Evolutionary conservation across 306 rosid species (phyloP).

Genomic region (Cucumis melo): DNA sequence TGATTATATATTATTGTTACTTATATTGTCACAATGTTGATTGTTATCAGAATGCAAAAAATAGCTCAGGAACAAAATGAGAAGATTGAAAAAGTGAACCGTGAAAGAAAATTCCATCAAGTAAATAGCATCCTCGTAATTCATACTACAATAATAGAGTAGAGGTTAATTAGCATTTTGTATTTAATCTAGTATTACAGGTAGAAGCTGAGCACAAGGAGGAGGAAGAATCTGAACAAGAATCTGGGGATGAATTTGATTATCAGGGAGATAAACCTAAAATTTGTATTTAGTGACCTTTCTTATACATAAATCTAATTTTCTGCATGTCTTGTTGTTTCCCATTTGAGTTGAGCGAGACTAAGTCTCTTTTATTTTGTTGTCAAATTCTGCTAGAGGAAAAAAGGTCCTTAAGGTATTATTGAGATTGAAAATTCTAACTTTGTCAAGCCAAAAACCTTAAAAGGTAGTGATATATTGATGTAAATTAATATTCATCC

Average conservation of each 20-base stretch:
- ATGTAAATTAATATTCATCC: conserved; percentile 37
- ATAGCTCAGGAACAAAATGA: too few species aligned
- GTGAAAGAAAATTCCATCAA: too few species aligned
- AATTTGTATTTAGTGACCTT: conserved; percentile 18
- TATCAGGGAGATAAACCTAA: conserved; percentile 10
- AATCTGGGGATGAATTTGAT: conserved; percentile 43
- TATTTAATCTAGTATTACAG: conserved; percentile 26
- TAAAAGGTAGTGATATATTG: conserved; percentile 64
- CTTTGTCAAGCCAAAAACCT: conserved; percentile 54
- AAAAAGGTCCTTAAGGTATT: conserved; percentile 86
- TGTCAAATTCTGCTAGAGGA: conserved; percentile 31
- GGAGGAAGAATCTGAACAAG: conserved; percentile 45
- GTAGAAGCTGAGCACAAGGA: conserved; percentile 41
- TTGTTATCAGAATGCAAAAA: too few species aligned
- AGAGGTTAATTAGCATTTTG: too few species aligned
- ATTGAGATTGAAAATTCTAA: too few species aligned
- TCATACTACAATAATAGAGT: too few species aligned
- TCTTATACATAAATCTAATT: not conserved
- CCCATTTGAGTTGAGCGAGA: not conserved
- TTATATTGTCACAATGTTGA: too few species aligned
- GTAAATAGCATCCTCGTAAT: too few species aligned
- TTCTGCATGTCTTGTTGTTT: not conserved
- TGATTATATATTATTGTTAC: too few species aligned
- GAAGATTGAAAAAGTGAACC: too few species aligned
- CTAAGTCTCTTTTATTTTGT: conserved; percentile 3